phyloP scores from a whole-genome alignment of 805 yeast species.

The Lipomyces spencermartinsiae region DNA sequence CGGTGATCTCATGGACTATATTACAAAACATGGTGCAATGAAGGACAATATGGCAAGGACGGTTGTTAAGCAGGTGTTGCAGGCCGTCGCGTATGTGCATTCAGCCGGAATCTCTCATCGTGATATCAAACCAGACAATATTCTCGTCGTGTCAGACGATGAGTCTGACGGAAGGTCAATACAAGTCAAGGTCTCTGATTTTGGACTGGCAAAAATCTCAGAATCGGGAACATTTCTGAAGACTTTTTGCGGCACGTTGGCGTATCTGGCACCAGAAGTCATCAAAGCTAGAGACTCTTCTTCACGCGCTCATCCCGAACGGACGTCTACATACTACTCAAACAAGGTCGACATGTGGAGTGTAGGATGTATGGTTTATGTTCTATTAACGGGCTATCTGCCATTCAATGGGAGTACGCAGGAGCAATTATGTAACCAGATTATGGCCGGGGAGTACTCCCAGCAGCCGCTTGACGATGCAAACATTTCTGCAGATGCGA shows the following conservation, averaged over 20 bases:
- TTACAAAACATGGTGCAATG: conserved; percentile 83
- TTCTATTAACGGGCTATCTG: conserved; percentile 85
- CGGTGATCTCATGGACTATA: conserved; percentile 97
- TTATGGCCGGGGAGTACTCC: conserved; percentile 78
- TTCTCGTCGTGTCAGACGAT: conserved; percentile 85
- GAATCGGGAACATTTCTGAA: conserved; percentile 86
- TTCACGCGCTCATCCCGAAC: conserved; percentile 35
- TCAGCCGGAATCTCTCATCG: conserved; percentile 91
- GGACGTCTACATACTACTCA: conserved; percentile 60
- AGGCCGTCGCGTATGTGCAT: conserved; percentile 88
- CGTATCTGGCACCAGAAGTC: conserved; percentile 97
- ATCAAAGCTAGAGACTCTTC: conserved; percentile 51
- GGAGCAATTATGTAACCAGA: conserved; percentile 78
- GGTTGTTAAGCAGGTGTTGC: conserved; percentile 80
- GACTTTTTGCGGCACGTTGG: conserved; percentile 96
- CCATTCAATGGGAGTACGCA: conserved; percentile 96
- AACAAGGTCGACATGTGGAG: conserved; percentile 97
- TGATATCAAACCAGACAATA: conserved; percentile 95
- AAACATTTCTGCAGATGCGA: conserved; percentile 69
- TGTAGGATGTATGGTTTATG: conserved; percentile 91
- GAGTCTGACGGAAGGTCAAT: conserved; percentile 58
- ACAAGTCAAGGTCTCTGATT: conserved; percentile 89
- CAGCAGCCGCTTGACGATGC: conserved; percentile 64
- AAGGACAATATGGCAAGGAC: conserved; percentile 91
- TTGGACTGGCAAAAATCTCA: conserved; percentile 91